Evolutionary conservation across 2,329 filamentous ascomycete species (phyloP).

Genomic region (Corinectria fuckeliana): DNA sequence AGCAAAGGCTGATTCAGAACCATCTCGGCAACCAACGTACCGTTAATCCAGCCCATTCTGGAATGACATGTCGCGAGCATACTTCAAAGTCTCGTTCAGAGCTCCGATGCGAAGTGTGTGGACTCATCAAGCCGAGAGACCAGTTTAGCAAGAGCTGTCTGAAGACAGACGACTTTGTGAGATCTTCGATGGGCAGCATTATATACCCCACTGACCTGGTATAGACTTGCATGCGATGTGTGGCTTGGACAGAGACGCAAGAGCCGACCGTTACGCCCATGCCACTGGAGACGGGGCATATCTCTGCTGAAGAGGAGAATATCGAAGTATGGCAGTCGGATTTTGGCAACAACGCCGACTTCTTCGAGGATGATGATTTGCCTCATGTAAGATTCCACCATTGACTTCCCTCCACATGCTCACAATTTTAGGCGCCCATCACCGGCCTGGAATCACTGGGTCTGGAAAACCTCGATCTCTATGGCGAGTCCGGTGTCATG

Average conservation of each 20-base stretch:
- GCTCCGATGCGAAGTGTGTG: conserved; percentile 43
- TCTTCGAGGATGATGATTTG: conserved; percentile 33
- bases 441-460: conserved; percentile 32
- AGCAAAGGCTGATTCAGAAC: conserved; percentile 38
- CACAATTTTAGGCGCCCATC: conserved; percentile 37
- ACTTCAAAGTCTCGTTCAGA: conserved; percentile 33
- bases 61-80: conserved; percentile 48
- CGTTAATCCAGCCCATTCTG: conserved; percentile 41
- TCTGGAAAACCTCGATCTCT: conserved; percentile 16
- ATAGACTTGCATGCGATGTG: conserved; percentile 45
- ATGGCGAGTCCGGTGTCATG: neutral
- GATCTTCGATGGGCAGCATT: conserved; percentile 8
- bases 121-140: conserved; percentile 33
- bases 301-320: conserved; percentile 41
- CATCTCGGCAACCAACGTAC: conserved; percentile 16
- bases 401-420: neutral
- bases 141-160: conserved; percentile 41
- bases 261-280: conserved; percentile 42
- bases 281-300: conserved; percentile 42
- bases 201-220: conserved; percentile 7
- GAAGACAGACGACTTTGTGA: conserved; percentile 40
- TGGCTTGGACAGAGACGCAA: conserved; percentile 46
- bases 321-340: conserved; percentile 15
- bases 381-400: conserved; percentile 26
- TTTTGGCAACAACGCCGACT: conserved; percentile 29